These are phyloP conservation scores for Epichloe coenophiala DNA, from an alignment of 2,329 filamentous ascomycete genomes.

Conservation along the genomic window DNA sequence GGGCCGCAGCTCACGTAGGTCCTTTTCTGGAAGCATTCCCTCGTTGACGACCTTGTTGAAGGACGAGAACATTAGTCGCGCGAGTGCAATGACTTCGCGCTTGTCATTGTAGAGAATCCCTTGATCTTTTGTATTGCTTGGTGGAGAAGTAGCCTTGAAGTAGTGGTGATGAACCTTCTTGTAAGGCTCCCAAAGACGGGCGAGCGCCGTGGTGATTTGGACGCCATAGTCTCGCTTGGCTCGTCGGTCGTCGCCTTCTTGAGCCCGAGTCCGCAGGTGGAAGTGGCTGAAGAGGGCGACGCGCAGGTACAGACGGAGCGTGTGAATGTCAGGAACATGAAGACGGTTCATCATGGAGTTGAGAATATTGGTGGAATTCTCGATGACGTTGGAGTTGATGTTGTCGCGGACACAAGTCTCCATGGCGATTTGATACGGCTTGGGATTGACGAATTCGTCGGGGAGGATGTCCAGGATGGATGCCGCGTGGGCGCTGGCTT, in stretches of 20 bases:
- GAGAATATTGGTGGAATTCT: slow-evolving; percentile 51
- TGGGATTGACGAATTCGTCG: slow-evolving; percentile 25
- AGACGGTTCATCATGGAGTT: slow-evolving; percentile 40
- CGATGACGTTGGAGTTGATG: slow-evolving; percentile 56
- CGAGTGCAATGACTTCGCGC: slow-evolving; percentile 30
- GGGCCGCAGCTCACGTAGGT: slow-evolving; percentile 19
- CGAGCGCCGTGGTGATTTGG: slow-evolving; percentile 37
- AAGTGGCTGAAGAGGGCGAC: slow-evolving; percentile 36
- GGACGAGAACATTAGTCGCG: slow-evolving; percentile 31
- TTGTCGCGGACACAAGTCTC: slow-evolving; percentile 62
- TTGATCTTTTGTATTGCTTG: slow-evolving; percentile 13
- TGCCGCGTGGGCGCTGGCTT: slow-evolving; percentile 49
- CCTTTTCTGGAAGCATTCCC: slow-evolving; percentile 21
- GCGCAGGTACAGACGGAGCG: slow-evolving; percentile 42
- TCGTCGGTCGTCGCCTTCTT: slow-evolving; percentile 16
- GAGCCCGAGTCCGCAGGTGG: slow-evolving; percentile 20
- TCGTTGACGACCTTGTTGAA: slow-evolving; percentile 31
- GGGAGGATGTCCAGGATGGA: slow-evolving; percentile 45
- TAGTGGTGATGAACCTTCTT: slow-evolving; percentile 23
- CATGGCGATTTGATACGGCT: slow-evolving; percentile 61
- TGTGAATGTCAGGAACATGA: slow-evolving; percentile 32
- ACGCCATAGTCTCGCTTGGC: slow-evolving; percentile 32
- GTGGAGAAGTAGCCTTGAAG: slow-evolving; percentile 15
- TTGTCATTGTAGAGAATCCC: slow-evolving; percentile 20
- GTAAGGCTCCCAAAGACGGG: slow-evolving; percentile 37